Evolutionary conservation across 2,329 filamentous ascomycete species (phyloP), one percentile per base, ranked within the genome.

Genomic region (Neospermospora avenae): DNA sequence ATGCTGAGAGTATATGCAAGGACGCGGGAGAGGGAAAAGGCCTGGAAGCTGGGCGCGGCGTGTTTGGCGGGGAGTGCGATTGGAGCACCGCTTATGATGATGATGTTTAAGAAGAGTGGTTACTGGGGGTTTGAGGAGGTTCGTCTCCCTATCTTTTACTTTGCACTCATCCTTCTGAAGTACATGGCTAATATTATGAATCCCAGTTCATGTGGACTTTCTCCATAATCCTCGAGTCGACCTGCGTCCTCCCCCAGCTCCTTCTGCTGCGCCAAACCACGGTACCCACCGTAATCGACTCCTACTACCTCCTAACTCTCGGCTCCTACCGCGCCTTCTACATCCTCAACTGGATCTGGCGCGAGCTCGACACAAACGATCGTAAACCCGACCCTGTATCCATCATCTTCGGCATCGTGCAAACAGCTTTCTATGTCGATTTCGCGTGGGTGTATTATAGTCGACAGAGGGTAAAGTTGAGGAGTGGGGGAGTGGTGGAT

Each of bases 381-480:
- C 74, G 81, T 83, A 22, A 85, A 64, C 85, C 86, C 62, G 88
- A 93, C 68, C 81, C 85, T 3, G 84, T 93, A 10, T 87, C 90
- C 7, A 84, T 95, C 72, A 84, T 96, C 63, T 97, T 96, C 70
- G 93, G 93, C 58, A 78, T 96, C 61, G 80, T 98, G 25, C 93
- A 98, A 77, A 97, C 92, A 0, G 86, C 89, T 1, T 84, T 97
- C 45, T 97, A 97, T 75, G 74, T 93, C 68, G 93, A 98, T 76
- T 98, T 98, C 73, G 92, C 91, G 37, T 97, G 93, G 92, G 92
- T 98, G 1, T 98, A 98, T 80, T 97, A 90, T 78, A 90, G 89
- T 11, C 84, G 93, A 65, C 93, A 97, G 78, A 85, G 93, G 59
- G 92, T 98, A 71, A 97, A 97, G 86, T 86, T 98, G 16, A 84